Base-by-base conservation (phyloP, 164 flowering plant species). In the Akebia trifoliata region DNA sequence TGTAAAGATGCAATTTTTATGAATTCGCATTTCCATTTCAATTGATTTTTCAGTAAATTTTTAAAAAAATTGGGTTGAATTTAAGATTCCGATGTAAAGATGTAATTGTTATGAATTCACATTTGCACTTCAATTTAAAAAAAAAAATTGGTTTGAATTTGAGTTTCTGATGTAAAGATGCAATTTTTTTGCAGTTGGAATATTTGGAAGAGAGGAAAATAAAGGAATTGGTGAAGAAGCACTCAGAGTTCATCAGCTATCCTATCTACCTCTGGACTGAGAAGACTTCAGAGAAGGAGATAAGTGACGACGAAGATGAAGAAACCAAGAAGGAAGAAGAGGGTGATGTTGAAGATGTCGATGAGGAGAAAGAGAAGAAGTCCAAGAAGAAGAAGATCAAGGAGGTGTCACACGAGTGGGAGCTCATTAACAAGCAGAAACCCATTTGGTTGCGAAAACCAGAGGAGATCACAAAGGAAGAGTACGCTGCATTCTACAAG, bases 381-480 rank as follows among this genome's bases (percentile, higher is more conserved):
- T 62, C 72, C 2, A 80, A 82, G 72, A 84, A 84, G 69, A 84
- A 84, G 82, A 84, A 84, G 75, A 72, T 84, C 24, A 82, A 81
- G 81, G 87, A 84, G 50, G 83, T 84, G 1, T 63, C 84, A 6
- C 82, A 81, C n/a, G 90, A 84, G 63, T 84, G 90, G 87, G 57
- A 80, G 42, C 79, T 73, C 28, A 72, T 81, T 50, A 84, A 84
- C 85, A 80, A 81, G 69, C 90, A 84, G 76, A 84, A 84, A 28
- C 90, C 86, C 5, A 84, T 84, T 57, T 84, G 90, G 90, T 25
- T 81, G 65, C 76, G 90, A 32, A 84, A 84, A 44, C 86, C 86
- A 0, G 90, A 84, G 57, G 90, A 84, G 67, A 80, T 84, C 38
- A 76, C 77, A 40, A 82, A 82, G 75, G 90, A 84, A 29, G 87